These are phyloP conservation scores for Cinchona pubescens DNA, from an alignment of 257 asterid species.

Conservation along the genomic window DNA sequence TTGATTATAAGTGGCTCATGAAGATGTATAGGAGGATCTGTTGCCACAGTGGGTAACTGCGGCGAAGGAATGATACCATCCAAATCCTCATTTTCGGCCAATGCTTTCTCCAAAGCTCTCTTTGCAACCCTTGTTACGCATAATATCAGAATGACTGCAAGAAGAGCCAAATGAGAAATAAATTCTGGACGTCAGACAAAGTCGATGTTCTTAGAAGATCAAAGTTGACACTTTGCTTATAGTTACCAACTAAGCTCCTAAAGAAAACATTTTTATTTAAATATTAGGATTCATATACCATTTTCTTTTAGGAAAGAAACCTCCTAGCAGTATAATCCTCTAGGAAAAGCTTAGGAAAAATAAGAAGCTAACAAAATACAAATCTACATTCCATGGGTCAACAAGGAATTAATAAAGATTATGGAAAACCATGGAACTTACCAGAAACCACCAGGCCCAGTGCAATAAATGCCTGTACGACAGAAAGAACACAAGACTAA, in stretches of 20 bases:
- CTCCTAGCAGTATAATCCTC: background rate
- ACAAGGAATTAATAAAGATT: background rate
- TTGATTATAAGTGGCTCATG: constrained; percentile 68
- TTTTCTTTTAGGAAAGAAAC: background rate
- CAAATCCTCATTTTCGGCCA: constrained; percentile 64
- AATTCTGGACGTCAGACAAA: background rate
- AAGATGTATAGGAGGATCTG: constrained; percentile 33
- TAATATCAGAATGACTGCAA: constrained; percentile 56
- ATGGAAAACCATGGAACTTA: constrained; percentile 32
- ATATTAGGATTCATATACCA: background rate
- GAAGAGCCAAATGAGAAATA: constrained; percentile 6
- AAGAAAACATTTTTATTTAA: background rate
- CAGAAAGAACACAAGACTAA: constrained; percentile 1
- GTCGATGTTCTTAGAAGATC: background rate
- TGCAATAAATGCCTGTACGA: constrained; percentile 67
- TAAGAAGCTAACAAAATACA: background rate
- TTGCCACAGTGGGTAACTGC: constrained; percentile 40
- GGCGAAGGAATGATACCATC: constrained; percentile 36
- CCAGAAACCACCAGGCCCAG: constrained; percentile 80
- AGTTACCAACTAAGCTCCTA: background rate
- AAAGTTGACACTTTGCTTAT: background rate
- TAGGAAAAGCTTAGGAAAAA: background rate
- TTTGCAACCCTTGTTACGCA: constrained; percentile 75
- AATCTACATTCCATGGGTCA: background rate
- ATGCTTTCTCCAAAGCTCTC: constrained; percentile 71